These are phyloP conservation scores for Paramecium bursaria DNA, from an alignment of 73 alveolate species.

Conservation along the genomic window DNA sequence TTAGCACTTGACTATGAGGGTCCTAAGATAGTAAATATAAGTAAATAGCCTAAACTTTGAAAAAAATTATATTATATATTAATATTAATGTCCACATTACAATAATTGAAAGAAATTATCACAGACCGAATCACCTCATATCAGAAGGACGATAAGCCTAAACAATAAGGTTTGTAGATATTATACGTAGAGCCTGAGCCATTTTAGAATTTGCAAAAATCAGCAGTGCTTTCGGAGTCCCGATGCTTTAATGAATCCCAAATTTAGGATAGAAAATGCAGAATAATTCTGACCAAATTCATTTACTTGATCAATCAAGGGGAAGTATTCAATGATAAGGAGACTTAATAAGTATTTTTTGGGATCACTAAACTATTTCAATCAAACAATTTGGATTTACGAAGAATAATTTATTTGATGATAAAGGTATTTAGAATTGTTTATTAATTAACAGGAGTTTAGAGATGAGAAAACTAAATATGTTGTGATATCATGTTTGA, in stretches of 20 bases:
- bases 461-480: conserved; percentile 64
- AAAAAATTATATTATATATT: background rate
- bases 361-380: conserved; percentile 56
- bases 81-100: too few relatives aligned
- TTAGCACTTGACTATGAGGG: conserved; percentile 64
- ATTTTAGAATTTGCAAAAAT: conserved; percentile 46
- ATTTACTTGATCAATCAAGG: conserved; percentile 67
- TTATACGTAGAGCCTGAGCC: conserved; percentile 61
- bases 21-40: conserved; percentile 8
- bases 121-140: too few relatives aligned
- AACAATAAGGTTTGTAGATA: background rate
- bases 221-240: conserved; percentile 61
- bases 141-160: conserved; percentile 24
- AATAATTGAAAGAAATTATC: too few relatives aligned
- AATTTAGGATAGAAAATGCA: conserved; percentile 61
- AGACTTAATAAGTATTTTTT: conserved; percentile 55
- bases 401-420: conserved; percentile 71
- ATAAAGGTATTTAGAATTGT: conserved; percentile 27
- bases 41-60: conserved; percentile 40
- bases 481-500: conserved; percentile 57
- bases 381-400: conserved; percentile 59
- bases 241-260: conserved; percentile 49
- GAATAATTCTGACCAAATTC: conserved; percentile 60
- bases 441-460: conserved; percentile 29
- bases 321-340: conserved; percentile 56